Conservation (phyloP, 2,329 filamentous ascomycete genomes). For the Rutstroemia sydowiana region DNA sequence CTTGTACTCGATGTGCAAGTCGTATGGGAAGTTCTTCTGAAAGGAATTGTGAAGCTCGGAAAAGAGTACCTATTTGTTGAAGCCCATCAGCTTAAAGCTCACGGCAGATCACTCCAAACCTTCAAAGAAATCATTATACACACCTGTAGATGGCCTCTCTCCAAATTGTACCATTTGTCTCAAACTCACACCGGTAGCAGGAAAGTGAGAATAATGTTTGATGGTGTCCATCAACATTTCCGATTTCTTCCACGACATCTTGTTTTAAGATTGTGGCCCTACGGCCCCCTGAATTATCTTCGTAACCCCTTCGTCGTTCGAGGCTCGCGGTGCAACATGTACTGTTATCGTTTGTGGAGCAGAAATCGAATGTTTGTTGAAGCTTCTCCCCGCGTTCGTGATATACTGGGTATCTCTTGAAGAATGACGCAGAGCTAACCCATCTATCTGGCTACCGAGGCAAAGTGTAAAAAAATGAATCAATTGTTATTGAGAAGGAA, state of each 20-base stretch:
- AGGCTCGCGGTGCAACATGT: constrained; percentile 10
- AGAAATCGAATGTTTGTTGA: background rate
- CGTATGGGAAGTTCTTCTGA: constrained; percentile 97
- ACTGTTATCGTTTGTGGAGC: constrained; percentile 10
- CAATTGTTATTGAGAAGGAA: background rate
- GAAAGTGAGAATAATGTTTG: constrained; percentile 93
- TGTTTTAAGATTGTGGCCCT: constrained; percentile 29
- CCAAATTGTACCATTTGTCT: constrained; percentile 99
- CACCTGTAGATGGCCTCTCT: constrained; percentile 84
- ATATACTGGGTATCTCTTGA: constrained; percentile 5
- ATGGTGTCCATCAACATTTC: constrained; percentile 93
- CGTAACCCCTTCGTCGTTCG: constrained; percentile 16
- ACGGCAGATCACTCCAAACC: background rate
- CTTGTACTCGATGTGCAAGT: constrained; percentile 90
- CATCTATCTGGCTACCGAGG: constrained; percentile 6
- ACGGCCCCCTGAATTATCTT: constrained; percentile 21
- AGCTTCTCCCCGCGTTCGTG: constrained; percentile 8
- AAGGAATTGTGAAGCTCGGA: constrained; percentile 95
- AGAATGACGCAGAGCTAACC: constrained; percentile 8
- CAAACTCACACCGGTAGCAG: constrained; percentile 90
- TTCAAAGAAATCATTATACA: constrained; percentile 25
- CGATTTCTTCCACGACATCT: constrained; percentile 90
- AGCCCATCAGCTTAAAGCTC: background rate
- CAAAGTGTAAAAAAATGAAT: background rate
- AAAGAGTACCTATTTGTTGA: constrained; percentile 66